Base-by-base conservation (phyloP, 2,329 filamentous ascomycete species). In the Fusarium sp. region DNA sequence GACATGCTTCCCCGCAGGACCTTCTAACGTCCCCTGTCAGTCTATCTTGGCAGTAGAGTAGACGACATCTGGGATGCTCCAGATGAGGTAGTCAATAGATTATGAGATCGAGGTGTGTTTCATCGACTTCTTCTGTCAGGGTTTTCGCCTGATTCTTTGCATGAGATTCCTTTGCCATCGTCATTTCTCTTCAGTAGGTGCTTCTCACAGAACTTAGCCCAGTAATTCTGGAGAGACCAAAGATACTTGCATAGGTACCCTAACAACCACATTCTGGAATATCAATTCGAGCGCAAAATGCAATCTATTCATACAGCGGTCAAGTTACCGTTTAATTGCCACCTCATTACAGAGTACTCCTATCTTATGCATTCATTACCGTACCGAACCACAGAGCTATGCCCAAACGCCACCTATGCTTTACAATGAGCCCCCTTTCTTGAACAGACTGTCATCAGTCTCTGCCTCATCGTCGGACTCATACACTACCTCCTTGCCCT, bases 401-500 rank as follows among this genome's bases (percentile, higher is more conserved):
- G 41, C 56, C 63, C 38, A 35, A 73, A 71, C 71, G 70, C 75
- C 28, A 68, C 68, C 48, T 53, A 53, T 56, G 47, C 44, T 70
- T 45, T 73, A 88, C 63, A 85, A 78, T 26, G 86, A 87, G 71
- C 84, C 85, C 45, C 83, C 83, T 67, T 78, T 82, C 65, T 77
- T 72, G 26, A 79, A 70, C 33, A 77, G 65, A 47, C 72, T 77
- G 22, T 78, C 78, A 35, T 78, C 78, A 22, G 67, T 78, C 36
- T 81, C 80, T 18, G 69, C 80, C 42, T 81, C 81, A 24, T 82
- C 82, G 22, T 82, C 82, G 18, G 79, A 81, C 42, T 81, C 81
- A 36, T 80, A 81, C 16, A 78, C 79, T 16, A 85, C 78, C 57
- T 84, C 84, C 74, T 87, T 89, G 4, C 84, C 86, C 74, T 89